Percentiles rank a stretch among this genome's conserved stretches.
phyloP scores from a whole-genome alignment of 192 early-diverging fungal species.

The Linnemannia hyalina region DNA sequence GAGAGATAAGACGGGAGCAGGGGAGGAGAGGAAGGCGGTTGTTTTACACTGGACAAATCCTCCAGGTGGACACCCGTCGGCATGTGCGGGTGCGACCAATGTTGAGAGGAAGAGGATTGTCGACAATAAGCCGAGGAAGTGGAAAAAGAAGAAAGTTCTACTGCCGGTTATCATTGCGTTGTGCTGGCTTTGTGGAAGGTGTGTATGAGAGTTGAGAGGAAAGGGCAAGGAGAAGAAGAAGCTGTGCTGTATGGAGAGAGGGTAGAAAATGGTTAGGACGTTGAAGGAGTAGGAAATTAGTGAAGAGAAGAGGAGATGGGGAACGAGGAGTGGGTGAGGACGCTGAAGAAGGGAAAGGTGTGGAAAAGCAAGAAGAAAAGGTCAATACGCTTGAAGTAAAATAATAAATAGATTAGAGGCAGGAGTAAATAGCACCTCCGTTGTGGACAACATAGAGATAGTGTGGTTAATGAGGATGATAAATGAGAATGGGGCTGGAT shows the following conservation, averaged over 20 bases:
- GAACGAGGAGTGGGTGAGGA: not conserved
- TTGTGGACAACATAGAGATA: no score
- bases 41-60: slow-evolving; percentile 4
- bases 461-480: no score
- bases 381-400: no score
- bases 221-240: not conserved
- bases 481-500: no score
- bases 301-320: not conserved
- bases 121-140: not conserved
- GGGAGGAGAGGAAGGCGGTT: not conserved
- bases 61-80: not conserved
- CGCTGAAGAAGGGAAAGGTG: no score
- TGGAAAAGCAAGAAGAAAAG: no score
- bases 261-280: not conserved
- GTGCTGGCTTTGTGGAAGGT: not conserved
- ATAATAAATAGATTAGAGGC: no score
- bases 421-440: no score
- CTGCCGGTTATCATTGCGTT: not conserved
- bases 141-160: not conserved
- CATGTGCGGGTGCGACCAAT: not conserved
- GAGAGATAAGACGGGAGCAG: no score
- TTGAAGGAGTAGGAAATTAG: not conserved
- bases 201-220: not conserved
- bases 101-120: not conserved
- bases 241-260: not conserved